phyloP scores from a whole-genome alignment of 495 filamentous ascomycete genomes.

The Trichoderma asperelloides region DNA sequence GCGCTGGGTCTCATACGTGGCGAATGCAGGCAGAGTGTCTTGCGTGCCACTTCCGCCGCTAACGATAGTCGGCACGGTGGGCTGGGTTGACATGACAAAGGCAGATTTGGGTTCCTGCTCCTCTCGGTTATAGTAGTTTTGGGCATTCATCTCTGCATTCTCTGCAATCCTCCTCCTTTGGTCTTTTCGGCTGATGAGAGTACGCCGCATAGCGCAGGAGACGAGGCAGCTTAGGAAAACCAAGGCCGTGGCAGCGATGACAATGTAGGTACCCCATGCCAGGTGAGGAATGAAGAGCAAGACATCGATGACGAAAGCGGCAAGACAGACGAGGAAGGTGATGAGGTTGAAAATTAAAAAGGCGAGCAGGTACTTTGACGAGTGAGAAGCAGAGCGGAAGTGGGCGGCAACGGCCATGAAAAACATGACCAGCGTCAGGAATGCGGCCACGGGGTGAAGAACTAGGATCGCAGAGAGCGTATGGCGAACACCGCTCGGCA shows the following conservation, averaged over 20 bases:
- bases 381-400: constrained; percentile 86
- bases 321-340: constrained; percentile 72
- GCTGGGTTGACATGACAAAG: constrained; percentile 36
- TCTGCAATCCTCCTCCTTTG: constrained; percentile 84
- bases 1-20: constrained; percentile 62
- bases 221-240: constrained; percentile 76
- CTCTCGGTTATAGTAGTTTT: constrained; percentile 79
- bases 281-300: constrained; percentile 91
- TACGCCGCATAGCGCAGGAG: constrained; percentile 94
- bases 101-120: constrained; percentile 32
- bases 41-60: constrained; percentile 38
- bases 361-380: constrained; percentile 74
- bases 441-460: constrained; percentile 22
- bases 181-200: constrained; percentile 84
- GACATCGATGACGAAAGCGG: constrained; percentile 93
- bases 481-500: constrained; percentile 63
- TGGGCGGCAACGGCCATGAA: constrained; percentile 73
- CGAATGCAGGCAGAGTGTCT: constrained; percentile 64
- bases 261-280: constrained; percentile 90
- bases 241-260: constrained; percentile 82
- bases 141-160: constrained; percentile 90
- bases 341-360: constrained; percentile 79
- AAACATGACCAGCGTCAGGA: constrained; percentile 19
- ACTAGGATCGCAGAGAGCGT: constrained; percentile 78
- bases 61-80: constrained; percentile 42